Percentiles rank a stretch among this genome's conserved stretches.
phyloP scores from a whole-genome alignment of 192 early-diverging fungal genomes.

The Allomyces macrogynus region DNA sequence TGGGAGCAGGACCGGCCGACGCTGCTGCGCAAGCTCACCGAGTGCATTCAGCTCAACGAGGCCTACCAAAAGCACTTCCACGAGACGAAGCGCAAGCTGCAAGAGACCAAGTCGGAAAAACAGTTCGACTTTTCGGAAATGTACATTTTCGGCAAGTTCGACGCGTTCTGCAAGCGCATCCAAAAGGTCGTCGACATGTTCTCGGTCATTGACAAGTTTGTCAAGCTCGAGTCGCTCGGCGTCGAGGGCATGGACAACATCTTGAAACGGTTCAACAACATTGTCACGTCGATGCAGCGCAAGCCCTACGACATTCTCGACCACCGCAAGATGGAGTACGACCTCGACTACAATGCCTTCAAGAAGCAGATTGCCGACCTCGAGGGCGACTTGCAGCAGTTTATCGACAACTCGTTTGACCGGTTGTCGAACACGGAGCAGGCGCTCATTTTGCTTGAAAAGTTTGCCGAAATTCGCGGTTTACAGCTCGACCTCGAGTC shows the following conservation, averaged over 20 bases:
- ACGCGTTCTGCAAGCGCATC: conserved; percentile 47
- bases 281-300: conserved; percentile 36
- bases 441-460: conserved; percentile 26
- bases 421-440: conserved; percentile 39
- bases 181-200: conserved; percentile 51
- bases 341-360: conserved; percentile 40
- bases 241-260: conserved; percentile 42
- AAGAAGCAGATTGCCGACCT: conserved; percentile 44
- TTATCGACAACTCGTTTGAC: conserved; percentile 41
- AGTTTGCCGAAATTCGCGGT: conserved; percentile 40
- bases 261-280: conserved; percentile 36
- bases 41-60: conserved; percentile 37
- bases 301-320: conserved; percentile 49
- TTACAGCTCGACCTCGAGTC: conserved; percentile 44
- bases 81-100: conserved; percentile 35
- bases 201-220: conserved; percentile 42
- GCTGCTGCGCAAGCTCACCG: conserved; percentile 28
- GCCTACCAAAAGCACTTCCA: conserved; percentile 41
- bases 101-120: conserved; percentile 38
- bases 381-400: conserved; percentile 35
- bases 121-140: conserved; percentile 48
- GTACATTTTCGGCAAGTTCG: conserved; percentile 52
- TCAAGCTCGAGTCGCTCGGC: conserved; percentile 27
- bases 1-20: conserved; percentile 37
- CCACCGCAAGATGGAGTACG: conserved; percentile 47